Percentiles rank a stretch among this genome's conserved stretches.
phyloP scores from a whole-genome alignment of 2,329 filamentous ascomycete species.

The Xylariaceae sp. region DNA sequence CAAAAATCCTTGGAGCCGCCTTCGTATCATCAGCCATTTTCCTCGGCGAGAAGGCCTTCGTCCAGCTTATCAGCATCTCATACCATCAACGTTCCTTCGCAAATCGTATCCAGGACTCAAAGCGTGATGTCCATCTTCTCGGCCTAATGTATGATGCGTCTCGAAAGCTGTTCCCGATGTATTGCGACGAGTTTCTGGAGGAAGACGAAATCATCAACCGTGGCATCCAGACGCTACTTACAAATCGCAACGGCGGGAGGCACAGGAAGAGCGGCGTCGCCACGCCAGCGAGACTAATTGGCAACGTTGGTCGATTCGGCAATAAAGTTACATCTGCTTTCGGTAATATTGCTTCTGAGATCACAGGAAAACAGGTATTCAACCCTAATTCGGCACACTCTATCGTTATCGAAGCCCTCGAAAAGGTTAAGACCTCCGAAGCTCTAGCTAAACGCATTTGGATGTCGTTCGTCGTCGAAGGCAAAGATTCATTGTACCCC shows the following conservation, averaged over 20 bases:
- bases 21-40: constrained; percentile 67
- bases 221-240: constrained; percentile 65
- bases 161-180: constrained; percentile 81
- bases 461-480: constrained; percentile 97
- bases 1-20: constrained; percentile 61
- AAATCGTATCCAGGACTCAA: constrained; percentile 80
- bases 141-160: constrained; percentile 88
- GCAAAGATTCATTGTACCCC: constrained; percentile 69
- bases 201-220: constrained; percentile 93
- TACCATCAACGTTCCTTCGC: constrained; percentile 84
- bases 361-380: constrained; percentile 93
- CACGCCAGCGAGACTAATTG: constrained; percentile 75
- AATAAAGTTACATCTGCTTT: constrained; percentile 93
- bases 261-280: constrained; percentile 54
- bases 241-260: constrained; percentile 46
- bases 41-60: constrained; percentile 71
- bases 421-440: constrained; percentile 78
- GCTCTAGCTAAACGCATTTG: constrained; percentile 92
- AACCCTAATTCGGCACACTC: constrained; percentile 88
- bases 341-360: constrained; percentile 88
- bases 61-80: constrained; percentile 79
- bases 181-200: constrained; percentile 83
- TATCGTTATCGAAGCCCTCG: constrained; percentile 81
- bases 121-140: constrained; percentile 77
- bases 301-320: constrained; percentile 73